Evolutionary conservation across 1,139 yeast genomes (phyloP), one percentile per base, ranked within the genome.

Genomic region (Geotrichum fermentans): DNA sequence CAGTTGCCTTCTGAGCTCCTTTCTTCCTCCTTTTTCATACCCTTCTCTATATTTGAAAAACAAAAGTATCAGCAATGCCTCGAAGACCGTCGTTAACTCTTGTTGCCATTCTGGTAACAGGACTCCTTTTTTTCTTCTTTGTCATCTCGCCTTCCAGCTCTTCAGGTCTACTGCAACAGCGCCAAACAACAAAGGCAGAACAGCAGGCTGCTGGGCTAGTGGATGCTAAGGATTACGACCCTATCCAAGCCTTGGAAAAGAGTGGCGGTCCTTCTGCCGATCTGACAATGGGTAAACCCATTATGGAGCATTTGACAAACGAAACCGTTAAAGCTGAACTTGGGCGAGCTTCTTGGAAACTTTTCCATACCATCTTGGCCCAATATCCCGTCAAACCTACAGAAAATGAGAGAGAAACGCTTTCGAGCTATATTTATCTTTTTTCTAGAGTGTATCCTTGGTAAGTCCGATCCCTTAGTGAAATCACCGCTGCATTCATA

Each of bases 291-390:
- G 70, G 70, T 18, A 57, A 57, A 22, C 83, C 88, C 3, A 85
- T 89, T 58, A 89, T 89, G 96, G 92, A 94, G 13, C 78, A 84
- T 55, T 85, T 89, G 94, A 85, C 83, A 10, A 80, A 80, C 60
- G 76, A 71, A 52, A 74, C 79, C 63, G 73, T 65, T 73, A 74
- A 64, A 72, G 88, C 87, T 0, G 84, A 83, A 59, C 73, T 84
- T 14, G 98, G 98, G 0, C 76, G 87, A 51, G 85, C 97, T 0
- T 82, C 96, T 0, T 92, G 98, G 98, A 85, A 79, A 57, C 69
- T 82, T 36, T 80, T 92, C 63, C 98, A 92, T 67, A 92, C 97
- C 0, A 82, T 90, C 30, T 73, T 92, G 46, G 95, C 97, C 1
- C 75, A 96, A 61, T 92, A 85, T 62, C 97, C 98, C 0, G 96